Percentiles rank a stretch among this genome's conserved stretches.
phyloP scores from a whole-genome alignment of 345 rosid species.

The Gossypium herbaceum region DNA sequence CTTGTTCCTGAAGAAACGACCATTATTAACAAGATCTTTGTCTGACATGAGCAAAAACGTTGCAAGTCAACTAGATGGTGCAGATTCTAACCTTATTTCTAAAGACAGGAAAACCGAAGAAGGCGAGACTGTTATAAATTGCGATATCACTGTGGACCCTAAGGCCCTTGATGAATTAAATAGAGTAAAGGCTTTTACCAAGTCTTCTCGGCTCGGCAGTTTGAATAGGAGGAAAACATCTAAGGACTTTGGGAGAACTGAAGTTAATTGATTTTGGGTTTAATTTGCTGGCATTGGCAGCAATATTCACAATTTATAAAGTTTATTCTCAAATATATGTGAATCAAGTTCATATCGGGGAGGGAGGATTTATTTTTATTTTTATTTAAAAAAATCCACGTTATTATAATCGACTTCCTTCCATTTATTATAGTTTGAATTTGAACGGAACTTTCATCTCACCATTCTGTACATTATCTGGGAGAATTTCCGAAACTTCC shows the following conservation, averaged over 20 bases:
- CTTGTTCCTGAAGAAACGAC: slow-evolving; percentile 55
- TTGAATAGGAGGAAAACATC: slow-evolving; percentile 17
- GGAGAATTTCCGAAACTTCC: too few species aligned
- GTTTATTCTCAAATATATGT: too few species aligned
- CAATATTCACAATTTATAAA: too few species aligned
- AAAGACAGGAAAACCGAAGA: slow-evolving; percentile 16
- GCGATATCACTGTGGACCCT: background rate
- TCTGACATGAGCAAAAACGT: slow-evolving; percentile 31
- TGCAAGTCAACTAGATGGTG: slow-evolving; percentile 27
- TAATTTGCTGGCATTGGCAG: too few species aligned
- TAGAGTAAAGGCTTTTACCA: slow-evolving; percentile 22
- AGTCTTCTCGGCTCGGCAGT: slow-evolving; percentile 17
- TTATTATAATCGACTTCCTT: too few species aligned
- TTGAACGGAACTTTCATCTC: too few species aligned
- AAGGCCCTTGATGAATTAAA: slow-evolving; percentile 20
- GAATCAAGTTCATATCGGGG: too few species aligned
- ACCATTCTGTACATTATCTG: too few species aligned
- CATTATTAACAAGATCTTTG: slow-evolving; percentile 24
- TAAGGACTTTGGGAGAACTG: slow-evolving; percentile 12
- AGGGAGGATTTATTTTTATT: too few species aligned
- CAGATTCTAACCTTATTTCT: slow-evolving; percentile 16
- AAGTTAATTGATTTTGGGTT: background rate
- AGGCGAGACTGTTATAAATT: slow-evolving; percentile 7
- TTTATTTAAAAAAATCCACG: too few species aligned
- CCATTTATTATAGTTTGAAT: too few species aligned